These are phyloP conservation scores for Ambrosiella xylebori DNA, from an alignment of 2,329 filamentous ascomycete species.

Conservation along the genomic window DNA sequence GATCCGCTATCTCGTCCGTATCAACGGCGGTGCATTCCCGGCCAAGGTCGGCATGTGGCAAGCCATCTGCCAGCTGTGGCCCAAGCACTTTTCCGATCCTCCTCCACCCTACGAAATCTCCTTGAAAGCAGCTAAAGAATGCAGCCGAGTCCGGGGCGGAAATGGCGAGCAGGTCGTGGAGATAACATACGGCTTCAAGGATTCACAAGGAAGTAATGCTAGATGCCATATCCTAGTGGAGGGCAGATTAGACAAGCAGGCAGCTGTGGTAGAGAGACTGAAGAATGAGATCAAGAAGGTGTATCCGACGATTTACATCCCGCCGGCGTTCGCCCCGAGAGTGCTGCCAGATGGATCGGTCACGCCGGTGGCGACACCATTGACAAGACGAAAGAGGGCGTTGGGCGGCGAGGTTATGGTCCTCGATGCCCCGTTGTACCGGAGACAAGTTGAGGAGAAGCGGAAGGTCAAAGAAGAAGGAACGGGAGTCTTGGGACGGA, in stretches of 20 bases:
- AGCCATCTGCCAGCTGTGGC: conserved; percentile 29
- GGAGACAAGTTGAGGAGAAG: conserved; percentile 18
- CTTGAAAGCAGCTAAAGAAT: conserved; percentile 23
- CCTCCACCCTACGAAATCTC: conserved; percentile 23
- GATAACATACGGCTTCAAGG: conserved; percentile 29
- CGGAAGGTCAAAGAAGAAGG: neutral
- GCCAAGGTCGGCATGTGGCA: conserved; percentile 33
- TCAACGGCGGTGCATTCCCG: conserved; percentile 31
- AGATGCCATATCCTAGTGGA: conserved; percentile 29
- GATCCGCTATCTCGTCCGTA: conserved; percentile 25
- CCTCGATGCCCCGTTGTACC: conserved; percentile 35
- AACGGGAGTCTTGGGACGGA: conserved; percentile 1
- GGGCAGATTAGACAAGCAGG: conserved; percentile 26
- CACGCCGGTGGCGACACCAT: conserved; percentile 1
- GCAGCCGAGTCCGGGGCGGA: conserved; percentile 18
- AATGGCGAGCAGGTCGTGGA: conserved; percentile 20
- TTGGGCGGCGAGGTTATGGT: conserved; percentile 26
- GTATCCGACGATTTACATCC: conserved; percentile 26
- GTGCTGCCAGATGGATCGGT: neutral
- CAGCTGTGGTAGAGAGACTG: conserved; percentile 24
- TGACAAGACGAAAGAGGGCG: conserved; percentile 8
- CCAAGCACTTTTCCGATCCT: neutral
- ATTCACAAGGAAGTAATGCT: conserved; percentile 24
- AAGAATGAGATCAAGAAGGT: conserved; percentile 31
- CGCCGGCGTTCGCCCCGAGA: conserved; percentile 10